Conservation (phyloP, 768 basidiomycete genomes). For the Exidia glandulosa region DNA sequence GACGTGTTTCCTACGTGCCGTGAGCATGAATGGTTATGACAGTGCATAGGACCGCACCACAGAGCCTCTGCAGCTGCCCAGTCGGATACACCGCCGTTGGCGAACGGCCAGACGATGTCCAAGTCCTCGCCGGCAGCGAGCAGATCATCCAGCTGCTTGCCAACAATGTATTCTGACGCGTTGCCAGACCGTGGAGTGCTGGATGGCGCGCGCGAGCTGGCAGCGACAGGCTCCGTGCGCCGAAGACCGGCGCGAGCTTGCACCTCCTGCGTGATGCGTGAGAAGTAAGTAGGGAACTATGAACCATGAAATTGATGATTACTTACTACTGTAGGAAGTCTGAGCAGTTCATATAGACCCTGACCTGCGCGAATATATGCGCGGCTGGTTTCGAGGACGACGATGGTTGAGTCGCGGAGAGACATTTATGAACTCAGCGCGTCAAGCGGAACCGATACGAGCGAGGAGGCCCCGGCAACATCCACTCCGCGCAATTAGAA, state of each 20-base stretch:
- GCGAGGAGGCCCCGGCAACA: too few relatives aligned
- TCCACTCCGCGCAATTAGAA: too few relatives aligned
- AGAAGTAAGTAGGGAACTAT: background rate
- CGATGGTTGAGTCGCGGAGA: slow-evolving; percentile 71
- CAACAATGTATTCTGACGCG: slow-evolving; percentile 70
- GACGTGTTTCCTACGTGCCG: slow-evolving; percentile 60
- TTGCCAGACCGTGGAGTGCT: slow-evolving; percentile 22
- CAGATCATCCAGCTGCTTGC: slow-evolving; percentile 69
- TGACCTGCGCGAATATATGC: slow-evolving; percentile 63
- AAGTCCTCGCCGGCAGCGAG: slow-evolving; percentile 63
- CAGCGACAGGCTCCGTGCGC: slow-evolving; percentile 43
- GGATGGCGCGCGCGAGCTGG: slow-evolving; percentile 71
- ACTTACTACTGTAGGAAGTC: slow-evolving; percentile 64
- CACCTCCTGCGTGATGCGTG: slow-evolving; percentile 44
- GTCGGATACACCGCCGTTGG: slow-evolving; percentile 58
- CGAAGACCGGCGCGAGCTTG: slow-evolving; percentile 72
- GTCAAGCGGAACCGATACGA: too few relatives aligned
- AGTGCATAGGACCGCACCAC: slow-evolving; percentile 45
- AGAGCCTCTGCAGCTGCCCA: slow-evolving; percentile 84
- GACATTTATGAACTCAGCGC: slow-evolving; percentile 15
- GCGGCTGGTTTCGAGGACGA: slow-evolving; percentile 70
- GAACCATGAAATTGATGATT: background rate
- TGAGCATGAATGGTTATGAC: background rate
- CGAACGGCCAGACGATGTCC: slow-evolving; percentile 72
- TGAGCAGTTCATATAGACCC: slow-evolving; percentile 72